These are phyloP conservation scores for Nigrograna mackinnonii DNA, from an alignment of 2,329 filamentous ascomycete species.

Conservation along the genomic window DNA sequence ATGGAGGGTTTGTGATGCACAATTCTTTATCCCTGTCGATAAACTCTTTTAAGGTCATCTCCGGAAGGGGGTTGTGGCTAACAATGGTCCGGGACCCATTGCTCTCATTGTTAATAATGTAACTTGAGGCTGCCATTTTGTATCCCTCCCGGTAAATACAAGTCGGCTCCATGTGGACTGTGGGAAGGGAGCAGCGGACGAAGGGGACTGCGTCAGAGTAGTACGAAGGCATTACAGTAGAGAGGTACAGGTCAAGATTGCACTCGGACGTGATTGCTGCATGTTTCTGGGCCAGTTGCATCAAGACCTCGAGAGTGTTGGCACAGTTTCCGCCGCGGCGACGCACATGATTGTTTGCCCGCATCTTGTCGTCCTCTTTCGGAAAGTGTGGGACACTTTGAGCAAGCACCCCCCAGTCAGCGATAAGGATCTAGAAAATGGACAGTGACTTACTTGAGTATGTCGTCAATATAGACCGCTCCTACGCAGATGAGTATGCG, in stretches of 20 bases:
- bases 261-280: too few species aligned
- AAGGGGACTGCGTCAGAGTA: conserved; percentile 55
- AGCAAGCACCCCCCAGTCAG: neutral
- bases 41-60: conserved; percentile 70
- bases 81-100: conserved; percentile 70
- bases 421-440: conserved; percentile 8
- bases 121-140: conserved; percentile 66
- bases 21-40: conserved; percentile 40
- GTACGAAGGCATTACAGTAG: conserved; percentile 57
- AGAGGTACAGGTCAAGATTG: conserved; percentile 35
- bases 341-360: conserved; percentile 61
- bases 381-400: conserved; percentile 68
- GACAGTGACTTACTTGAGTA: conserved; percentile 59
- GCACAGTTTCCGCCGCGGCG: conserved; percentile 74
- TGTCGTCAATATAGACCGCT: conserved; percentile 73
- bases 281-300: conserved; percentile 56
- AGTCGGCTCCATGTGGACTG: conserved; percentile 52
- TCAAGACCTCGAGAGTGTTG: conserved; percentile 72
- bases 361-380: conserved; percentile 72
- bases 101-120: conserved; percentile 65
- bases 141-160: conserved; percentile 64
- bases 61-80: conserved; percentile 68
- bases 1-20: too few species aligned
- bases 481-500: conserved; percentile 69
- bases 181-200: conserved; percentile 58